Evolutionary conservation across 1,284 basidiomycete species (phyloP), one percentile per base, ranked within the genome.

Genomic region (Rhizoctonia solani): DNA sequence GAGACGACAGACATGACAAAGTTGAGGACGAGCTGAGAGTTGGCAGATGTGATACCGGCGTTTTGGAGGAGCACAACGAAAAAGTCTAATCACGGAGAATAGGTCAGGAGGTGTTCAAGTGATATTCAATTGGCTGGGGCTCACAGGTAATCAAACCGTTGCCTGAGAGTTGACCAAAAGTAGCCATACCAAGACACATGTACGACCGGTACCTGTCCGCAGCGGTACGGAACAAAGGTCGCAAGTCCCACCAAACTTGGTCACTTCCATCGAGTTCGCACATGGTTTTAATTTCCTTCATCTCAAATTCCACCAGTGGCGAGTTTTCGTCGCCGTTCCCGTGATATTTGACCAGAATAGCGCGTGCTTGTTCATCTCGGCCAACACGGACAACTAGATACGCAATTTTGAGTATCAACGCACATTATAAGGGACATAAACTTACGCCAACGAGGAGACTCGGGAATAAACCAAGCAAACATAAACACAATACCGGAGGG

Each of bases 371-470:
- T 21, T 69, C 66, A 4, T 58, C 63, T 25, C 69, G 56, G 1
- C 69, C 69, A 37, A 55, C 54, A 19, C 54, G 54, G 23, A 55
- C 54, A 3, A 55, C 54, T 55, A 41, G 16, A 23, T 4, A 4
- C 1, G 23, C 37, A 8, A 41, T 25, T 19, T n/a, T 55, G n/a
- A 55, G 54, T 27, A 9, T 37, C n/a, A 14, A 55, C 23, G 8
- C 4, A 23, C 19, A 23, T 14, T 6, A 23, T 21, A 8, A 2
- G 13, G 4, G 37, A 25, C 5, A 52, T 56, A 21, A 67, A 66
- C 56, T 69, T 69, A 37, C 68, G 61, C 74, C 74, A 76, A 32
- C 75, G 72, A 0, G 75, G 75, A 0, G 74, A 74, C 69, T 76
- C 75, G 27, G 72, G 73, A 21, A 73, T 65, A 66, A 76, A 71